A percentile compares a stretch with the other conserved stretches of the same genome.
Evolutionary conservation across 345 rosid genomes (phyloP).

Genomic region (Gossypium mustelinum): DNA sequence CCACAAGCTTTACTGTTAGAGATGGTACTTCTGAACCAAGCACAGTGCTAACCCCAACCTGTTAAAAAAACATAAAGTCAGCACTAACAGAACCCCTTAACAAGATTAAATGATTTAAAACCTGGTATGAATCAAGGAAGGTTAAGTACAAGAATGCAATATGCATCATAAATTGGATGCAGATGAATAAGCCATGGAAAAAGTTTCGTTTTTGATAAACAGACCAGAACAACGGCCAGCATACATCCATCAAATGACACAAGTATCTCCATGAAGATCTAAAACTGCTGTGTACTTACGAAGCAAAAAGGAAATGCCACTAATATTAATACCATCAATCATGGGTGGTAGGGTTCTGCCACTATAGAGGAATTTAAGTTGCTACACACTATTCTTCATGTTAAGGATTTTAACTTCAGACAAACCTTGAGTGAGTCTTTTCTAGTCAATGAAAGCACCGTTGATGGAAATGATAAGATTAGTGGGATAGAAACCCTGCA

Average conservation of each 20-base stretch:
- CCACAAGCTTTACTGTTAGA: conserved; percentile 62
- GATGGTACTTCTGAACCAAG: conserved; percentile 84
- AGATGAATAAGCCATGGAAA: not conserved
- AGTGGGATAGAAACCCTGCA: conserved; percentile 79
- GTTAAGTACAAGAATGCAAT: not conserved
- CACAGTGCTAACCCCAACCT: conserved; percentile 85
- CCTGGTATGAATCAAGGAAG: not conserved
- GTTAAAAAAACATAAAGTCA: conserved; percentile 8
- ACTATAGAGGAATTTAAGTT: not conserved
- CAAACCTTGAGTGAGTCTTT: conserved; percentile 68
- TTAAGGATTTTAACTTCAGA: not conserved
- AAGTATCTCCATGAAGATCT: not conserved
- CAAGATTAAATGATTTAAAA: conserved; percentile 6
- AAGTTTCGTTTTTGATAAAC: not conserved
- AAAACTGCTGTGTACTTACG: not conserved
- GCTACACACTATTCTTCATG: not conserved
- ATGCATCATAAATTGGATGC: not conserved
- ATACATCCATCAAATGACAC: not conserved
- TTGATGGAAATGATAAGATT: conserved; percentile 74
- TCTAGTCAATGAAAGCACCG: conserved; percentile 76
- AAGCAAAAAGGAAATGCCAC: conserved; percentile 7
- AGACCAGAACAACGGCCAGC: not conserved
- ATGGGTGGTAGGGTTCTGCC: not conserved
- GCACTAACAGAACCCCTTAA: not conserved
- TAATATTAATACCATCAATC: conserved; percentile 1